A percentile compares a stretch with the other conserved stretches of the same genome.
These are phyloP conservation scores for Hemileccinum impolitum DNA, from an alignment of 768 basidiomycete genomes.

Conservation along the genomic window DNA sequence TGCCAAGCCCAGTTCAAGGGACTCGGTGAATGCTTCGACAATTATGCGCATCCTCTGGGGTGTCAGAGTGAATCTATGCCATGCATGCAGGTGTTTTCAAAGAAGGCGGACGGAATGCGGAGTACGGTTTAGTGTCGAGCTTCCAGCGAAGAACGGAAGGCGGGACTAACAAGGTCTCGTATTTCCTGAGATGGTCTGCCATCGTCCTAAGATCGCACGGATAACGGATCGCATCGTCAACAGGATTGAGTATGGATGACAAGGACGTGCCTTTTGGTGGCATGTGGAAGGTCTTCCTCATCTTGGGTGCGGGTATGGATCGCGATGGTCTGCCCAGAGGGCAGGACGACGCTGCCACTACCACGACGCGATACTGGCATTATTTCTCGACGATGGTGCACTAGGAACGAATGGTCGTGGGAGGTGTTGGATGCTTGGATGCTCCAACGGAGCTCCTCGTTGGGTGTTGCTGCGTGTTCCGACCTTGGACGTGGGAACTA, in stretches of 20 bases:
- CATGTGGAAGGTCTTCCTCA: constrained; percentile 86
- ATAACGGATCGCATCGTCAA: neutral
- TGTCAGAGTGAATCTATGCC: constrained; percentile 72
- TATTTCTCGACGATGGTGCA: constrained; percentile 9
- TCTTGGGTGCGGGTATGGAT: constrained; percentile 87
- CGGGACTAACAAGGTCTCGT: constrained; percentile 72
- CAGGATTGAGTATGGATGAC: neutral
- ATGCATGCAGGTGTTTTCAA: neutral
- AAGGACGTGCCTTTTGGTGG: constrained; percentile 77
- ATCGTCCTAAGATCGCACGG: constrained; percentile 59
- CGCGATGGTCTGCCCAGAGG: constrained; percentile 75
- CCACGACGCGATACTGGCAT: constrained; percentile 76
- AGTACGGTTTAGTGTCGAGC: constrained; percentile 1
- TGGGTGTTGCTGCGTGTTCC: neutral
- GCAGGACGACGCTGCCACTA: constrained; percentile 69
- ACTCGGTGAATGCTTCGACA: constrained; percentile 92
- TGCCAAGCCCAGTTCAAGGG: constrained; percentile 80
- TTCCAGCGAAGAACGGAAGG: neutral
- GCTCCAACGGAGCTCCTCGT: constrained; percentile 15
- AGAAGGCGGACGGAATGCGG: neutral
- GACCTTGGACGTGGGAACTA: constrained; percentile 23
- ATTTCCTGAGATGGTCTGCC: constrained; percentile 90
- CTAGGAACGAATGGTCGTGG: constrained; percentile 14
- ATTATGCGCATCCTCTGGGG: constrained; percentile 96
- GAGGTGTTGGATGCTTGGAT: constrained; percentile 1